phyloP scores from a whole-genome alignment of 805 yeast genomes.

The Ogataea polymorpha region DNA sequence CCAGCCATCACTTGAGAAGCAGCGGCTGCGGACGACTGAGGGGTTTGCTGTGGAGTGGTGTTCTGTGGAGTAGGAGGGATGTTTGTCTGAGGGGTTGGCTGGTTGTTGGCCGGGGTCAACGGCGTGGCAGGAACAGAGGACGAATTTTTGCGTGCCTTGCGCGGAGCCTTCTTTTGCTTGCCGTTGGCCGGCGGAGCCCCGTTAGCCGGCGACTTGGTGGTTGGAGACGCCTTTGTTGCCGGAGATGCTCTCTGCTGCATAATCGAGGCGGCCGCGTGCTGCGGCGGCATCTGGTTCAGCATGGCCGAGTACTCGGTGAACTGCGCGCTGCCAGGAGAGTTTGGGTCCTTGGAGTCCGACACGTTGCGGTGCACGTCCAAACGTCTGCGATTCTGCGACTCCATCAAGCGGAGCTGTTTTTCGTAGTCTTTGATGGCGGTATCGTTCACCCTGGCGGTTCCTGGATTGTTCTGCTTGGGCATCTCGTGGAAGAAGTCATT shows the following conservation, averaged over 20 bases:
- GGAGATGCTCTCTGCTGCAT: constrained; percentile 20
- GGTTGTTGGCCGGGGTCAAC: constrained; percentile 30
- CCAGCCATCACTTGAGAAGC: constrained; percentile 8
- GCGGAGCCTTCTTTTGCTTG: constrained; percentile 20
- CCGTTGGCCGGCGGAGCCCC: constrained; percentile 12
- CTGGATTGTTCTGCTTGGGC: constrained; percentile 20
- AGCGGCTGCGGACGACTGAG: constrained; percentile 7
- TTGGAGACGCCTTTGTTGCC: constrained; percentile 18
- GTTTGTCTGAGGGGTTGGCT: constrained; percentile 27
- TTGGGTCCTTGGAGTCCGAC: constrained; percentile 20
- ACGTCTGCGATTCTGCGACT: constrained; percentile 70
- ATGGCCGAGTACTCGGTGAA: constrained; percentile 23
- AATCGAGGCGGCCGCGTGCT: constrained; percentile 8
- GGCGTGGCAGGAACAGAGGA: constrained; percentile 35
- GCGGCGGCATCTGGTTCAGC: constrained; percentile 24
- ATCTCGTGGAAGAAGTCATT: constrained; percentile 23
- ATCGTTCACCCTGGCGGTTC: constrained; percentile 23
- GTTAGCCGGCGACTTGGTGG: constrained; percentile 14
- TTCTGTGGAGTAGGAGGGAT: constrained; percentile 24
- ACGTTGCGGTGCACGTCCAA: constrained; percentile 50
- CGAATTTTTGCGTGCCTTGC: constrained; percentile 27
- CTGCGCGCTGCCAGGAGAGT: constrained; percentile 20
- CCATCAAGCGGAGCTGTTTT: constrained; percentile 70
- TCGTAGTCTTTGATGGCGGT: constrained; percentile 79
- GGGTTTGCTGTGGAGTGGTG: constrained; percentile 21